Evolutionary conservation across 352 stramenopile species (phyloP).

Genomic region (Pythium scleroteichum): DNA sequence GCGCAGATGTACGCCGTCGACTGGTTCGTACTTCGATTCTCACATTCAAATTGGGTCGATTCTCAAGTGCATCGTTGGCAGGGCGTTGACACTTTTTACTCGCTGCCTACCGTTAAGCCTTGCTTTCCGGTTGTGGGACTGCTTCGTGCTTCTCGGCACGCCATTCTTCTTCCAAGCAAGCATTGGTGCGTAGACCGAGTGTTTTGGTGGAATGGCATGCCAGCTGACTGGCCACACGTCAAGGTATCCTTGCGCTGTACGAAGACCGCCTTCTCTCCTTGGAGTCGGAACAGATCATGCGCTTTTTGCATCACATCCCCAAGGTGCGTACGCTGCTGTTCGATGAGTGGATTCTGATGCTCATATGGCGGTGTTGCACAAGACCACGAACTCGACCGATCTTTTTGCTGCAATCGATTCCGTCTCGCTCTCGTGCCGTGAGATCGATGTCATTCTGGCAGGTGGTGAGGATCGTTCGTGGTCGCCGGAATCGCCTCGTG

Average conservation of each 20-base stretch:
- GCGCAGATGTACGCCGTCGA: conserved; percentile 88
- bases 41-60: not conserved
- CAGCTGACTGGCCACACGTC: not conserved
- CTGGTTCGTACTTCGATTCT: conserved; percentile 46
- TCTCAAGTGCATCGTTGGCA: conserved; percentile 16
- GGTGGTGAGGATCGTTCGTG: conserved; percentile 60
- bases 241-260: conserved; percentile 71
- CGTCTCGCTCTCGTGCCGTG: conserved; percentile 64
- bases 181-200: conserved; percentile 48
- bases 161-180: conserved; percentile 88
- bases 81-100: conserved; percentile 82
- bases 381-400: conserved; percentile 55
- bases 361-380: not conserved
- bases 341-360: not conserved
- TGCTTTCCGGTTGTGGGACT: conserved; percentile 81
- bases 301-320: conserved; percentile 77
- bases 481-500: conserved; percentile 66
- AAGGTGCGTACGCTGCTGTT: conserved; percentile 29
- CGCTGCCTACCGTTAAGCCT: conserved; percentile 70
- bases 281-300: conserved; percentile 78
- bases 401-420: conserved; percentile 69
- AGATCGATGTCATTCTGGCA: conserved; percentile 68
- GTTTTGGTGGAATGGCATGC: no score
- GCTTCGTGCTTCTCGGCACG: conserved; percentile 76
- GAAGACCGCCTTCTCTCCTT: conserved; percentile 69